Evolutionary conservation across 164 flowering plant species (phyloP).

Genomic region (Litsea cubeba): DNA sequence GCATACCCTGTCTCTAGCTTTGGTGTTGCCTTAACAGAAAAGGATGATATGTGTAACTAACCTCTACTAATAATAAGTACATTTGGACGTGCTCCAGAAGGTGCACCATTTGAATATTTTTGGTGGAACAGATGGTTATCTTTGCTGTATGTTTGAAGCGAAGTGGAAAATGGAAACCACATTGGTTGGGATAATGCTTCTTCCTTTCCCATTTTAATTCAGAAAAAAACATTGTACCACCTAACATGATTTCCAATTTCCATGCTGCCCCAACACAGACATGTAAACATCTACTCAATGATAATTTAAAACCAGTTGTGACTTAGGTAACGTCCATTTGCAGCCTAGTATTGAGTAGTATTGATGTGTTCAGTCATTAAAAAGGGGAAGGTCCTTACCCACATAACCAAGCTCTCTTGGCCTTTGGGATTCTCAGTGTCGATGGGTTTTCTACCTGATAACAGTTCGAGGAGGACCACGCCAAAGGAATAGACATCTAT

Average conservation of each 20-base stretch:
- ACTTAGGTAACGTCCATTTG: too few species aligned
- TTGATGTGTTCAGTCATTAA: background rate
- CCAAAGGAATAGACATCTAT: conserved; percentile 91
- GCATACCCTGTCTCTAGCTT: conserved; percentile 50
- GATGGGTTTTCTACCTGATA: conserved; percentile 78
- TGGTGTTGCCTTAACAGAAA: conserved; percentile 61
- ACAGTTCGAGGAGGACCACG: conserved; percentile 79
- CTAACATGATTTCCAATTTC: too few species aligned
- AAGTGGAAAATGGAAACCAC: too few species aligned
- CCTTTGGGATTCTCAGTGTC: conserved; percentile 46
- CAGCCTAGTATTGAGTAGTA: background rate
- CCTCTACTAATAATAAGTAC: background rate
- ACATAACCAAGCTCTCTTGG: conserved; percentile 85
- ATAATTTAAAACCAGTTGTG: background rate
- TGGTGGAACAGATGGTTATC: too few species aligned
- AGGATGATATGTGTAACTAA: background rate
- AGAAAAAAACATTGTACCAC: too few species aligned
- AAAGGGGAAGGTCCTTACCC: conserved; percentile 56
- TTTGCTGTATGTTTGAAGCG: too few species aligned
- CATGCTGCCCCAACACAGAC: background rate
- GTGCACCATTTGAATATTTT: too few species aligned
- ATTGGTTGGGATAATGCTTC: too few species aligned
- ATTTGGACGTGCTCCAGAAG: too few species aligned
- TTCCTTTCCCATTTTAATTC: too few species aligned
- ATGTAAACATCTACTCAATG: too few species aligned